A percentile compares a stretch with the other conserved stretches of the same genome.
phyloP scores from a whole-genome alignment of 345 rosid genomes.

The Hypericum perforatum region DNA sequence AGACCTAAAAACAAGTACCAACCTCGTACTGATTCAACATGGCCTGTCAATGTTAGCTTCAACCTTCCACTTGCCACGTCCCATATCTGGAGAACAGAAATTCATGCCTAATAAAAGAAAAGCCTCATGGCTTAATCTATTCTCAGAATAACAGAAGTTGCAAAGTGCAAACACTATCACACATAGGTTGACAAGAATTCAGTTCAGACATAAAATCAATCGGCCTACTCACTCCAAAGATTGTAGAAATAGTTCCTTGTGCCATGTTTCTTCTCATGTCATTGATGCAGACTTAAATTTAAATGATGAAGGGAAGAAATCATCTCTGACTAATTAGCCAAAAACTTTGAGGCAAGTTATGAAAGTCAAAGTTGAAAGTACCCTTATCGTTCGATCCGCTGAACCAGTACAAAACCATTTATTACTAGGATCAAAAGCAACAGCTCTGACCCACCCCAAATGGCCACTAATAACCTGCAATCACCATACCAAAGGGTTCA shows the following conservation, averaged over 20 bases:
- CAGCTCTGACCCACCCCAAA: constrained; percentile 97
- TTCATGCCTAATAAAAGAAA: neutral
- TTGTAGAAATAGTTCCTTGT: too few species aligned
- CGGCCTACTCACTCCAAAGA: too few species aligned
- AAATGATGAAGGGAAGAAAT: neutral
- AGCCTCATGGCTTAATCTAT: neutral
- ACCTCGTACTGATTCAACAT: constrained; percentile 96
- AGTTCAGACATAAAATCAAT: too few species aligned
- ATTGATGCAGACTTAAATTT: too few species aligned
- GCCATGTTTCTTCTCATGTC: too few species aligned
- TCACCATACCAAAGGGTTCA: constrained; percentile 16
- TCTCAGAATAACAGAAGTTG: too few species aligned
- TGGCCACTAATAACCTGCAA: constrained; percentile 82
- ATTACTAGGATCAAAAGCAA: constrained; percentile 97
- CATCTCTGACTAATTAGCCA: neutral
- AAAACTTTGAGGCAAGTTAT: neutral
- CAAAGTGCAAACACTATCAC: too few species aligned
- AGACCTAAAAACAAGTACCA: constrained; percentile 9
- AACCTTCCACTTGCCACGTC: constrained; percentile 85
- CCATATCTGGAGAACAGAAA: constrained; percentile 61
- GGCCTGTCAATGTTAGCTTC: constrained; percentile 92
- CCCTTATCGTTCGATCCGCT: constrained; percentile 97
- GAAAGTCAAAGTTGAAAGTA: constrained; percentile 14
- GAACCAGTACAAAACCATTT: constrained; percentile 98
- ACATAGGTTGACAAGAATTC: too few species aligned